phyloP scores from a whole-genome alignment of 2,329 filamentous ascomycete species.

The Emmonsiellopsis sp. region DNA sequence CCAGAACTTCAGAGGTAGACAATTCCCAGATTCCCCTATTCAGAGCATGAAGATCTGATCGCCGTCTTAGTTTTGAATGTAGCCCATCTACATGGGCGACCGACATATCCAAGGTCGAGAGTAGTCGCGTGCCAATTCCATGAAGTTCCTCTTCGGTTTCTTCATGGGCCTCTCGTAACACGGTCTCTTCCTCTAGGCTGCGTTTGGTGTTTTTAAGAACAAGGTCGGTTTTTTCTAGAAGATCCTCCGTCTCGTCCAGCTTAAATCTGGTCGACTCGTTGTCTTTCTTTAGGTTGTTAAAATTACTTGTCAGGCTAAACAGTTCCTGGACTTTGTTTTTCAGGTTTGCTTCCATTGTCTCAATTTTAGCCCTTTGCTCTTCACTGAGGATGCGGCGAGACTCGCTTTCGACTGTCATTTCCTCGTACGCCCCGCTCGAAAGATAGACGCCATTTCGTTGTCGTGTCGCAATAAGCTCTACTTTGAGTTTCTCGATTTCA shows the following conservation, averaged over 20 bases:
- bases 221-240: constrained; percentile 81
- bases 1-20: constrained; percentile 64
- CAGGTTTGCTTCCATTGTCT: constrained; percentile 82
- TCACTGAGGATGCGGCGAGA: constrained; percentile 84
- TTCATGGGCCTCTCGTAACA: constrained; percentile 74
- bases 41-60: constrained; percentile 69
- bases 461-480: constrained; percentile 82
- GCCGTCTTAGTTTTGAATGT: constrained; percentile 76
- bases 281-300: constrained; percentile 82
- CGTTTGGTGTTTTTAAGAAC: constrained; percentile 70
- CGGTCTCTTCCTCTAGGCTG: constrained; percentile 68
- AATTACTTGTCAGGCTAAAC: constrained; percentile 74
- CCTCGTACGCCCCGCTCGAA: constrained; percentile 78
- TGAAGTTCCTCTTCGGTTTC: constrained; percentile 71
- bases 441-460: constrained; percentile 94
- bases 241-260: constrained; percentile 69
- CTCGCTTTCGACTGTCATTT: constrained; percentile 85
- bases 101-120: constrained; percentile 68
- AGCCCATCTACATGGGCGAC: constrained; percentile 73
- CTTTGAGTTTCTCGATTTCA: constrained; percentile 92
- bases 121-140: constrained; percentile 62
- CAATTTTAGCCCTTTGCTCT: constrained; percentile 85
- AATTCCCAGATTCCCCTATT: constrained; percentile 73
- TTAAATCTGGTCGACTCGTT: constrained; percentile 65
- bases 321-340: constrained; percentile 92